Evolutionary conservation across 345 rosid species (phyloP).

Genomic region (Euphorbia tirucalli): DNA sequence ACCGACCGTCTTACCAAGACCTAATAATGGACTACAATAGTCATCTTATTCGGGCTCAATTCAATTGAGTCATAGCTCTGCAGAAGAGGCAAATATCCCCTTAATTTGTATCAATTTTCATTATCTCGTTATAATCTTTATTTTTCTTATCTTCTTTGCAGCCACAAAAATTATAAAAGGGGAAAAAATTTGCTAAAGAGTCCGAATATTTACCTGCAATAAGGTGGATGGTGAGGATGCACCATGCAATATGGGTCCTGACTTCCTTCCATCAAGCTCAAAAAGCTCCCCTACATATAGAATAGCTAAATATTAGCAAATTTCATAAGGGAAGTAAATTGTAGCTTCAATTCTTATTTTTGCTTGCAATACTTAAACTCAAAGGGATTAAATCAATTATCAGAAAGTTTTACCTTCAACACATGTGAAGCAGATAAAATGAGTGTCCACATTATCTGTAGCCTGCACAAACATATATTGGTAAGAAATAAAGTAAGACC

Average conservation of each 20-base stretch:
- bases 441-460: slow-evolving; percentile 56
- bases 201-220: slow-evolving; percentile 47
- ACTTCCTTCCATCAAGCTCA: slow-evolving; percentile 93
- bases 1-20: no score
- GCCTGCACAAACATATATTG: slow-evolving; percentile 46
- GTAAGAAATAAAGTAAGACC: neutral
- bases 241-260: slow-evolving; percentile 74
- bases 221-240: slow-evolving; percentile 64
- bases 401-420: slow-evolving; percentile 56
- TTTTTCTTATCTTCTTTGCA: slow-evolving; percentile 1
- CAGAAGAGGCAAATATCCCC: neutral
- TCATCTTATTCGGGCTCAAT: no score
- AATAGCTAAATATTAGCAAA: neutral
- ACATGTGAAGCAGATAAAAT: slow-evolving; percentile 82
- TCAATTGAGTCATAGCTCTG: no score
- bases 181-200: neutral
- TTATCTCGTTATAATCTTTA: neutral
- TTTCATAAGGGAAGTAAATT: neutral
- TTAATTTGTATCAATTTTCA: neutral
- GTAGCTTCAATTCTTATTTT: neutral
- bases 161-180: neutral
- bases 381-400: slow-evolving; percentile 3
- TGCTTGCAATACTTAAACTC: neutral
- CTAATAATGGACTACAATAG: no score
- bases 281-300: slow-evolving; percentile 60